Percentiles rank a stretch among this genome's conserved stretches.
phyloP scores from a whole-genome alignment of 75 land plant genomes.

The Cupressus sempervirens region DNA sequence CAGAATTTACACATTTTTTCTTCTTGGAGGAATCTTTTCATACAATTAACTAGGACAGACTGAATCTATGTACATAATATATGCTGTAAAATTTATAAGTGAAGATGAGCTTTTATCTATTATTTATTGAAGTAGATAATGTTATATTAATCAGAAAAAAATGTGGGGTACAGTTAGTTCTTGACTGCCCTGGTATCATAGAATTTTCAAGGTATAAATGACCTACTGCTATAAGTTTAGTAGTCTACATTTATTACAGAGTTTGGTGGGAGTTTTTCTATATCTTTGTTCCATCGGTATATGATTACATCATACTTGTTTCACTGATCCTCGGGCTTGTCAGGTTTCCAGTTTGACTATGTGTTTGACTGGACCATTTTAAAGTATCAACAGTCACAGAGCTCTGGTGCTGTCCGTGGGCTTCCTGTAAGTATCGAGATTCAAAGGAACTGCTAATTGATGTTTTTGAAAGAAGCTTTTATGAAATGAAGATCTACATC shows the following conservation, averaged over 20 bases:
- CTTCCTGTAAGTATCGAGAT: slow-evolving; percentile 48
- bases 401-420: slow-evolving; percentile 49
- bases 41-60: not conserved
- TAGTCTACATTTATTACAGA: not conserved
- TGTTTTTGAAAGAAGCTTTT: not conserved
- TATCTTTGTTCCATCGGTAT: not conserved
- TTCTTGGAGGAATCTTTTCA: not conserved
- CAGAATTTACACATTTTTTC: not conserved
- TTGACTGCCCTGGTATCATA: not conserved
- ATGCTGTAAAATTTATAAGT: not conserved
- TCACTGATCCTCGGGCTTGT: not conserved
- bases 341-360: slow-evolving; percentile 91
- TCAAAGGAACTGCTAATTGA: not conserved
- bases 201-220: not conserved
- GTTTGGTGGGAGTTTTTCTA: not conserved
- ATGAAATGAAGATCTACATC: not conserved
- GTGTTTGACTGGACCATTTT: slow-evolving; percentile 95
- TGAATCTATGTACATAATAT: not conserved
- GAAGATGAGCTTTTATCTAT: not conserved
- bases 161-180: not conserved
- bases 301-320: not conserved
- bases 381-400: slow-evolving; percentile 90
- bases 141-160: not conserved
- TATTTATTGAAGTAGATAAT: not conserved
- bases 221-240: not conserved